Evolutionary conservation across 176 grass and related monocot species (phyloP), one percentile per base, ranked within the genome.

Genomic region (Paspalum notatum): DNA sequence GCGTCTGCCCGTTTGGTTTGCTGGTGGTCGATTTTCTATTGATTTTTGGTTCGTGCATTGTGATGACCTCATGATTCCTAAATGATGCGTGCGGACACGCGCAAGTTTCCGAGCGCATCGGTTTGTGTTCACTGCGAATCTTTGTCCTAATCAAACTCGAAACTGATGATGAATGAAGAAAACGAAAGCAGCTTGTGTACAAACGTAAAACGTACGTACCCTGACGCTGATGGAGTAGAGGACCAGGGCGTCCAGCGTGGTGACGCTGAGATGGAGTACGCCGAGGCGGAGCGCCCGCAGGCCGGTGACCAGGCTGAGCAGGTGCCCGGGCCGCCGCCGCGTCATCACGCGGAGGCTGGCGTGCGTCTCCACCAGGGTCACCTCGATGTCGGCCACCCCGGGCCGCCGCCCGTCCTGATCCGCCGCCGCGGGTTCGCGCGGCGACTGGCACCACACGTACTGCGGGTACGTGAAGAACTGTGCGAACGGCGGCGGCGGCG

Each of bases 401-500:
- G 90, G n/a, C 44, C 68, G 85, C 32, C 58, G 18, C 9, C 16
- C 17, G 54, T 40, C 47, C 47, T 14, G 14, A 41, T 80, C 76
- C 8, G 43, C 62, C 11, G 15, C 21, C 7, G 86, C 48, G 16
- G 42, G 82, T 75, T 85, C 89, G 50, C 83, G 89, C 18, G 88
- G 72, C 20, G 84, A 54, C 46, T 95, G 96, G 49, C 79, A 74
- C 92, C 96, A 91, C 24, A 84, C 83, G 90, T 99, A 95, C 70
- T 99, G 96, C 20, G 96, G 96, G 66, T 88, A 95, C 62, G 93
- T 44, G 86, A 99, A 99, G 92, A 99, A 95, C 61, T 84, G 79
- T 55, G 89, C 78, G 75, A 99, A 99, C 52, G 96, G 96, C 1
- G 95, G 83, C 12, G 82, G 82, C 75, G 5, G 16, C 12, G 17